These are phyloP conservation scores for Oehlia diaphana DNA, from an alignment of 192 early-diverging fungal genomes.

Conservation along the genomic window DNA sequence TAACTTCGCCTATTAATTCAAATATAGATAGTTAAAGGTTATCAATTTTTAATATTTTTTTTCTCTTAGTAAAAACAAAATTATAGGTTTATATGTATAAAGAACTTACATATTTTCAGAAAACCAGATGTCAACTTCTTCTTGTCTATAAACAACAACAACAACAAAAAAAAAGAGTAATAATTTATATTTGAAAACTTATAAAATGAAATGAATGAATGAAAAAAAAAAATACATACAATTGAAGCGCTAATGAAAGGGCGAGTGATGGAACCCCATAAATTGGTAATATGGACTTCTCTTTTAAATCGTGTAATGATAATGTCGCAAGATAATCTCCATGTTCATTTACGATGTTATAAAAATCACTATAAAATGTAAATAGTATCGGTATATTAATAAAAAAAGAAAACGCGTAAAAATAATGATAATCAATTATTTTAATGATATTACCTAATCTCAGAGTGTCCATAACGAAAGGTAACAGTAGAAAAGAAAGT, in stretches of 20 bases:
- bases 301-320: background rate
- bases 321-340: background rate
- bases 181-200: background rate
- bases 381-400: background rate
- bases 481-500: constrained; percentile 1
- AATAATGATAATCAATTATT: background rate
- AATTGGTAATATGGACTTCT: background rate
- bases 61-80: background rate
- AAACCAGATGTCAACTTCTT: background rate
- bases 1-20: too few species aligned
- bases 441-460: background rate
- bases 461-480: background rate
- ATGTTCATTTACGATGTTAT: constrained; percentile 11
- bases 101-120: background rate
- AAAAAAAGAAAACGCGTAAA: background rate
- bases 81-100: background rate
- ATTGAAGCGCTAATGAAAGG: background rate
- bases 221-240: background rate
- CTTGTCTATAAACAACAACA: background rate
- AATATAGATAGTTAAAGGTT: too few species aligned
- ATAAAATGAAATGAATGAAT: background rate
- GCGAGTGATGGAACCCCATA: background rate
- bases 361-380: background rate
- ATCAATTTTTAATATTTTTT: too few species aligned
- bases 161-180: background rate